phyloP scores from a whole-genome alignment of 2,329 filamentous ascomycete species.

The Fusarium torreyae region DNA sequence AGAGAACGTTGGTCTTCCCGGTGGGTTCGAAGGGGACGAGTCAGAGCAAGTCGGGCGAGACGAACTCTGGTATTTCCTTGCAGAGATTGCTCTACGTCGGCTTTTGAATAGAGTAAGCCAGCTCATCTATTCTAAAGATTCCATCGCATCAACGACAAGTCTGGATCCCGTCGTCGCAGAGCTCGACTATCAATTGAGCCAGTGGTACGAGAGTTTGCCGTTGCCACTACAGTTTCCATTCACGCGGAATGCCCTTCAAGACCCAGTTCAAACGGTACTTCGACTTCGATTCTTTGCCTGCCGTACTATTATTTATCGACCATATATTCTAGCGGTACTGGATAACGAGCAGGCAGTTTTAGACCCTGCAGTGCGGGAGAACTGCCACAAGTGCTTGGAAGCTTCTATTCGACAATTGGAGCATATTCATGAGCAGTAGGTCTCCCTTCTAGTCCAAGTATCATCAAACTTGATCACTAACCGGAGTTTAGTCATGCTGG shows the following conservation, averaged over 20 bases:
- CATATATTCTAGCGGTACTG: constrained; percentile 84
- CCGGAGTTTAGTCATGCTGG: constrained; percentile 74
- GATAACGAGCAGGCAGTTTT: constrained; percentile 81
- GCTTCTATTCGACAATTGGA: constrained; percentile 85
- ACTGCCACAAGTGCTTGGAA: constrained; percentile 85
- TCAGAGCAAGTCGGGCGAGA: constrained; percentile 76
- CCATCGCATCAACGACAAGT: constrained; percentile 78
- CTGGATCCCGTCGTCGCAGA: constrained; percentile 85
- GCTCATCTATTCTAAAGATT: constrained; percentile 83
- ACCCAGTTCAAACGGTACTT: constrained; percentile 84
- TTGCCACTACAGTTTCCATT: constrained; percentile 83
- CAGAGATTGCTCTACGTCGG: constrained; percentile 83
- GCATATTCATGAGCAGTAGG: constrained; percentile 82
- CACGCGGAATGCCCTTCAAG: constrained; percentile 74
- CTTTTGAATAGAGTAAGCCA: constrained; percentile 85
- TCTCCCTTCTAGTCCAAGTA: constrained; percentile 35
- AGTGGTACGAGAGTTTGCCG: constrained; percentile 88
- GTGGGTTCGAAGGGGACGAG: constrained; percentile 82
- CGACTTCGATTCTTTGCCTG: constrained; percentile 87
- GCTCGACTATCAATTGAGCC: constrained; percentile 84
- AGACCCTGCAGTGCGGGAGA: constrained; percentile 81
- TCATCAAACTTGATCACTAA: constrained; percentile 19
- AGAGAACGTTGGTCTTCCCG: constrained; percentile 83
- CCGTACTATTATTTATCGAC: constrained; percentile 87
- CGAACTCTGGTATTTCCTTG: constrained; percentile 88